phyloP scores from a whole-genome alignment of 2,329 filamentous ascomycete species.

The Fusarium redolens region DNA sequence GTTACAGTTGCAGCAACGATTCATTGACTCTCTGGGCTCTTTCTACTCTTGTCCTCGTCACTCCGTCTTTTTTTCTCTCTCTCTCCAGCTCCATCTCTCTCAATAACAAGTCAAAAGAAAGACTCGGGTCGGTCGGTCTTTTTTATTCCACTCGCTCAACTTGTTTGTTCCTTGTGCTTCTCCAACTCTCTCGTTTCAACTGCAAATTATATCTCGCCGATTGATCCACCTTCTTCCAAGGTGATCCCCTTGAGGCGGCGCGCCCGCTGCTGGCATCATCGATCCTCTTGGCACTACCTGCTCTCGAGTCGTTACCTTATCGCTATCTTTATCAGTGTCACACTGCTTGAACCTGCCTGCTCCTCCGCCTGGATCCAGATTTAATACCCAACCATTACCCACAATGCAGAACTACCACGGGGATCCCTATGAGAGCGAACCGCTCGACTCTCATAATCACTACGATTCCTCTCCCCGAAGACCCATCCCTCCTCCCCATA shows the following conservation, averaged over 20 bases:
- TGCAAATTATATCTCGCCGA: slow-evolving; percentile 14
- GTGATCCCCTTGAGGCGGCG: slow-evolving; percentile 31
- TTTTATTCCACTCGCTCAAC: slow-evolving; percentile 27
- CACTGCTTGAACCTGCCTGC: slow-evolving; percentile 3
- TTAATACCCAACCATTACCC: slow-evolving; percentile 19
- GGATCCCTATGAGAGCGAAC: slow-evolving; percentile 52
- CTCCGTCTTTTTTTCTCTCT: slow-evolving; percentile 17
- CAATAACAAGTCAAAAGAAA: slow-evolving; percentile 10
- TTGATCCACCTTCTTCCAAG: slow-evolving; percentile 21
- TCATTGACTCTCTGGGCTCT: slow-evolving; percentile 23
- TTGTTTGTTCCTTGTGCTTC: slow-evolving; percentile 27
- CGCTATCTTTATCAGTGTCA: neutral
- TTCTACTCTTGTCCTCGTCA: slow-evolving; percentile 13
- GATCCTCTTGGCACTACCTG: slow-evolving; percentile 25
- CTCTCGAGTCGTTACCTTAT: slow-evolving; percentile 20
- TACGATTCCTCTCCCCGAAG: slow-evolving; percentile 41
- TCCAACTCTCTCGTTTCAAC: slow-evolving; percentile 20
- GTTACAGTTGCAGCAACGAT: slow-evolving; percentile 41
- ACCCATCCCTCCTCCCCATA: slow-evolving; percentile 38
- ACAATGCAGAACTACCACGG: slow-evolving; percentile 50
- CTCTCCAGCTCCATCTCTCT: slow-evolving; percentile 12
- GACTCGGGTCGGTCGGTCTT: slow-evolving; percentile 12
- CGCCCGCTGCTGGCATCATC: slow-evolving; percentile 39
- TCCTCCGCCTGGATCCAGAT: slow-evolving; percentile 27
- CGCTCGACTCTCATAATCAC: slow-evolving; percentile 46